Base-by-base conservation (phyloP, 2,329 filamentous ascomycete species). In the Phialophora expanda region DNA sequence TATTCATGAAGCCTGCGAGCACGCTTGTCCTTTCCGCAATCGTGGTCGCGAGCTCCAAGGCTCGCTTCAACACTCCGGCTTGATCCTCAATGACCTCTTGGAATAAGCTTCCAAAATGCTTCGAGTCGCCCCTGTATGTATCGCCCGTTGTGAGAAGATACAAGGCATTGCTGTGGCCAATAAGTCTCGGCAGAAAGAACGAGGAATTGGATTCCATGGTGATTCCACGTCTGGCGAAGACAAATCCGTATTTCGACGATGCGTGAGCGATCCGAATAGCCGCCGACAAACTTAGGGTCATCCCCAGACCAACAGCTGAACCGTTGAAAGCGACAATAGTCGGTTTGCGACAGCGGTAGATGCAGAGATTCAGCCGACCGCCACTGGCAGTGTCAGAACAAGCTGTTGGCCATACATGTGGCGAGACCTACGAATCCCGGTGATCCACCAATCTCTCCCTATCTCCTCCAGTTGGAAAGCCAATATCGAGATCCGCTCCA, bases 221-320 rank as follows among this genome's bases (percentile, higher is more conserved):
- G 73, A 91, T 81, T 0, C 89, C 89, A 46, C 89, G 81, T 26
- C 88, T 81, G n/a, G 85, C 81, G 75, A 91, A 92, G 12, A 90
- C 88, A 74, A 91, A 90, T 53, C 88, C 89, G 65, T 90, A 83
- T 72, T 89, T 11, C 87, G 87, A 20, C 77, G 76, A 46, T 24
- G 76, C 74, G 67, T 83, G 84, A 41, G 78, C 83, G 67, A 87
- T 62, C 55, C 83, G 78, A 59, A 85, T 79, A 54, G 80, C 81
- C 58, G 83, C 83, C 1, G 86, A 81, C 2, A 88, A 79, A 20
- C 85, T 85, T 82, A 87, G 84, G 34, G 86, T 88, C 70, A 87
- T 83, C 17, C 86, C 86, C 2, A 87, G 61, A 60, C 86, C 86
- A 3, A 87, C 86, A n/a, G 85, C 85, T 57, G 80, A 80, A n/a